Evolutionary conservation across 305 asterid species (phyloP).

Genomic region (Caryopteris hybrid): DNA sequence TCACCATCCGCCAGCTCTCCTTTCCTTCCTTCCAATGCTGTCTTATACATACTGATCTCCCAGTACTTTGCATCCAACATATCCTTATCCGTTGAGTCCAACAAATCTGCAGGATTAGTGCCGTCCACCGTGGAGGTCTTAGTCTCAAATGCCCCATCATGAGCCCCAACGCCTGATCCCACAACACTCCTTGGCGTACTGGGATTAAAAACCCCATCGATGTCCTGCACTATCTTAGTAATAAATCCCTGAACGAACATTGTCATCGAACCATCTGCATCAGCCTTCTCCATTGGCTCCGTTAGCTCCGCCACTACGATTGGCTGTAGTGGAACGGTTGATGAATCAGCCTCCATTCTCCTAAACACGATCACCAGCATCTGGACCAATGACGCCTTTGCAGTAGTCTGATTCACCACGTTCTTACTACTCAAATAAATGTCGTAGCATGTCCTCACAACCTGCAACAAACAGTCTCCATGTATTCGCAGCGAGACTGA

Average conservation of each 20-base stretch:
- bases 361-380: conserved; percentile 95
- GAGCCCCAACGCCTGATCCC: conserved; percentile 49
- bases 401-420: conserved; percentile 94
- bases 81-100: conserved; percentile 99
- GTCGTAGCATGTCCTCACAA: conserved; percentile 91
- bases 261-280: conserved; percentile 79
- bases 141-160: conserved; percentile 98
- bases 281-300: conserved; percentile 86
- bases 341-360: conserved; percentile 98
- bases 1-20: conserved; percentile 94
- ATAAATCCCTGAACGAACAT: conserved; percentile 94
- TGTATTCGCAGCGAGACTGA: conserved; percentile 75
- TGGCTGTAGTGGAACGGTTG: conserved; percentile 91
- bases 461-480: conserved; percentile 86
- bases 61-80: conserved; percentile 99
- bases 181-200: conserved; percentile 59
- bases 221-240: conserved; percentile 80
- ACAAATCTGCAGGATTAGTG: conserved; percentile 94
- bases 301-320: conserved; percentile 94
- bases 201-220: conserved; percentile 87
- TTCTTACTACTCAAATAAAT: conserved; percentile 82
- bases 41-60: conserved; percentile 99
- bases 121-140: conserved; percentile 89
- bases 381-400: conserved; percentile 94
- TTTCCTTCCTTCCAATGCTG: conserved; percentile 95